Percentiles rank a stretch among this genome's conserved stretches.
Evolutionary conservation across 2,329 filamentous ascomycete genomes (phyloP).

Genomic region (Penicillium sp.): DNA sequence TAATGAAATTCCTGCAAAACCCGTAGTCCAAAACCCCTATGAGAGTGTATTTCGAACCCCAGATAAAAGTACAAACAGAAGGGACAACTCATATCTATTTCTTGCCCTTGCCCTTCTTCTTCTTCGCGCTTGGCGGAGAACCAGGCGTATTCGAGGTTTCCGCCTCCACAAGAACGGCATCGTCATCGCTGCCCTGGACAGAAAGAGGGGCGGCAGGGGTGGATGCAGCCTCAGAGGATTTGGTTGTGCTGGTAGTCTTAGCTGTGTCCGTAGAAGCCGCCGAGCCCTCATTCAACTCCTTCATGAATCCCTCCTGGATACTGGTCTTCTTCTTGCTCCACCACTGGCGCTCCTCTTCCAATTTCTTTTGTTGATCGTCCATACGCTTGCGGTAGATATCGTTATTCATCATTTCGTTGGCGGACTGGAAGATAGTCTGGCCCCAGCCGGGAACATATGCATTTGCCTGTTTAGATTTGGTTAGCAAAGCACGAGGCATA

Average conservation of each 20-base stretch:
- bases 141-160: conserved; percentile 41
- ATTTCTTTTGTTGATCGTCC: conserved; percentile 69
- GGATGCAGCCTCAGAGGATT: conserved; percentile 21
- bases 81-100: conserved; percentile 34
- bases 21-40: neutral
- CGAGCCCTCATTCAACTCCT: conserved; percentile 61
- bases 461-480: conserved; percentile 67
- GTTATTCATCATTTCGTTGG: conserved; percentile 93
- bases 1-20: conserved; percentile 1
- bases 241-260: conserved; percentile 13
- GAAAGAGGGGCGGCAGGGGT: conserved; percentile 36
- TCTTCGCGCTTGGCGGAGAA: conserved; percentile 30
- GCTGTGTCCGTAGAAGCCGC: conserved; percentile 20
- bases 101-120: conserved; percentile 50
- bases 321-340: conserved; percentile 80
- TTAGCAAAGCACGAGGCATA: conserved; percentile 18
- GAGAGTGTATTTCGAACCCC: neutral
- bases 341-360: conserved; percentile 76
- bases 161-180: conserved; percentile 75
- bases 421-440: conserved; percentile 91
- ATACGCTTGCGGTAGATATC: conserved; percentile 70
- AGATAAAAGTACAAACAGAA: conserved; percentile 5
- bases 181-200: conserved; percentile 59
- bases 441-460: conserved; percentile 87
- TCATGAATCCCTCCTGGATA: conserved; percentile 76